Percentiles rank a stretch among this genome's conserved stretches.
Evolutionary conservation across 2,329 filamentous ascomycete species (phyloP).

Genomic region (Xylariomycetidae sp.): DNA sequence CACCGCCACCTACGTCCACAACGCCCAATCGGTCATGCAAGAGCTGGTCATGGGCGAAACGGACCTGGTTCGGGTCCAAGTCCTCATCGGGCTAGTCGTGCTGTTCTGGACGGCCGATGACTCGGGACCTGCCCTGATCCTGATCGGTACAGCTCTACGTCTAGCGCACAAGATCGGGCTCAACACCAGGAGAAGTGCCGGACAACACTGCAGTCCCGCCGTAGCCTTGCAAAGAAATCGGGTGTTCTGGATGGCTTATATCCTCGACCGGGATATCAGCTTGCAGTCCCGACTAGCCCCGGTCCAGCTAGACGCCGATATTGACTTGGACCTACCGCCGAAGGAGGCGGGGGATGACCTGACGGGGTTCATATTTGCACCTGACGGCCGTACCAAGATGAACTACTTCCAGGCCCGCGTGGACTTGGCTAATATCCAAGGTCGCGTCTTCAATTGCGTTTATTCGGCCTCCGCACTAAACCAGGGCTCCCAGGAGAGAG

Average conservation of each 20-base stretch:
- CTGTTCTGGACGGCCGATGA: constrained; percentile 17
- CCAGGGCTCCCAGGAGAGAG: constrained; percentile 17
- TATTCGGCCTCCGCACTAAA: constrained; percentile 20
- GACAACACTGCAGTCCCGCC: constrained; percentile 4
- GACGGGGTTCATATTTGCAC: constrained; percentile 29
- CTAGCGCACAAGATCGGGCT: constrained; percentile 18
- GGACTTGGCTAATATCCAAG: constrained; percentile 33
- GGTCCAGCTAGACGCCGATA: constrained; percentile 32
- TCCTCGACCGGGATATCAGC: constrained; percentile 29
- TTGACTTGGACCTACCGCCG: constrained; percentile 31
- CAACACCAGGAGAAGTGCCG: constrained; percentile 5
- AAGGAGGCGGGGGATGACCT: constrained; percentile 22
- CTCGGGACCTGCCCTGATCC: constrained; percentile 13
- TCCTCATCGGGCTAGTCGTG: constrained; percentile 19
- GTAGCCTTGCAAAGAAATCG: constrained; percentile 13
- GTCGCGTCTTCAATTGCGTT: constrained; percentile 32
- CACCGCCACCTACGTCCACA: constrained; percentile 24
- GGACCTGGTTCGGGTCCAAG: constrained; percentile 18
- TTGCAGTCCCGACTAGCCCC: constrained; percentile 29
- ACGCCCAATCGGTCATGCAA: constrained; percentile 27
- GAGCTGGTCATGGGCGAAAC: constrained; percentile 16
- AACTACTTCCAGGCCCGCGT: constrained; percentile 32
- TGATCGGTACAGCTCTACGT: constrained; percentile 18
- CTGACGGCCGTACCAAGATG: constrained; percentile 25
- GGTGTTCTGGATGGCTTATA: constrained; percentile 25